A percentile compares a stretch with the other conserved stretches of the same genome.
Evolutionary conservation across 2,329 filamentous ascomycete genomes (phyloP).

Genomic region (Diaporthe helianthi): DNA sequence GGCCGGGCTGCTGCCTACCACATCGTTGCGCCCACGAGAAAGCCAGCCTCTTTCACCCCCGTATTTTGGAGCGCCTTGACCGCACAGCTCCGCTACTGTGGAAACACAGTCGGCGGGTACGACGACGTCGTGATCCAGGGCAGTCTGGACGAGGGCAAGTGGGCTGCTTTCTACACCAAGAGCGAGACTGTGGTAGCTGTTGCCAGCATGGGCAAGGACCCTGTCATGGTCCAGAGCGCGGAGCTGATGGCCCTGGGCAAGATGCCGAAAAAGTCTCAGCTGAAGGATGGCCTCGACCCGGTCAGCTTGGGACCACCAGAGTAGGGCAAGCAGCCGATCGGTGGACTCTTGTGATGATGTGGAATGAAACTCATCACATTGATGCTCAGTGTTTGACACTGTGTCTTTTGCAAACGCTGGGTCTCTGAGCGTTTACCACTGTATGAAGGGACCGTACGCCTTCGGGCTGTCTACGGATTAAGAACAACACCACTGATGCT

Average conservation of each 20-base stretch:
- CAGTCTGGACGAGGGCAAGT: conserved; percentile 78
- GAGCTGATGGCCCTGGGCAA: conserved; percentile 83
- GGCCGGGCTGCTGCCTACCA: conserved; percentile 80
- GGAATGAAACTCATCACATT: conserved; percentile 2
- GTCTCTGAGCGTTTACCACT: no score
- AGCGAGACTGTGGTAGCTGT: conserved; percentile 89
- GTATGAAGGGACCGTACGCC: no score
- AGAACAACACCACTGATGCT: conserved; percentile 18
- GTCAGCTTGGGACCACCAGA: conserved; percentile 50
- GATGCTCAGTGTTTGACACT: conserved; percentile 4
- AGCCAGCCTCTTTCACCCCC: conserved; percentile 80
- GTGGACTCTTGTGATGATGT: not conserved
- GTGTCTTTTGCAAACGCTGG: no score
- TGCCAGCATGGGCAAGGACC: conserved; percentile 89
- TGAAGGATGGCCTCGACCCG: conserved; percentile 68
- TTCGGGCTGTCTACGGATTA: no score
- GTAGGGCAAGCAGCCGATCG: conserved; percentile 32
- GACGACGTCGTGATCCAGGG: conserved; percentile 87
- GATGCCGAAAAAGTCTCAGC: conserved; percentile 83
- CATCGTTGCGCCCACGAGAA: conserved; percentile 71
- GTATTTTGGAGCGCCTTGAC: conserved; percentile 97
- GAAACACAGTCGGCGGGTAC: conserved; percentile 80
- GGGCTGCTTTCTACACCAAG: conserved; percentile 87
- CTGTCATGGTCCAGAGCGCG: conserved; percentile 80
- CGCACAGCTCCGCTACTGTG: conserved; percentile 89